phyloP scores from a whole-genome alignment of 176 grass and related monocot genomes.

The Chloris gayana region DNA sequence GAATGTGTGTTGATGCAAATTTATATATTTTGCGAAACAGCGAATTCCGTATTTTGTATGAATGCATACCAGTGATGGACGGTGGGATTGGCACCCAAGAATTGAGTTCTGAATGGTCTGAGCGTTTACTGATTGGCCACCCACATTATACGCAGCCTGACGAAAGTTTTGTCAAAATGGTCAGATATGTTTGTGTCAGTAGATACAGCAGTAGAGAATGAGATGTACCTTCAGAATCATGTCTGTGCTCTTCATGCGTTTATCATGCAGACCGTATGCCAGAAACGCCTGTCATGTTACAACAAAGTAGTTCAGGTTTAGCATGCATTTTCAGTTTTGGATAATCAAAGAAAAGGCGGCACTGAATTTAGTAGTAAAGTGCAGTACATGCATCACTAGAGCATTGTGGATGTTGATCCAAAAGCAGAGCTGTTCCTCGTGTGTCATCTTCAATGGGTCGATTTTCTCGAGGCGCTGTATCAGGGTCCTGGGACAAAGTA shows the following conservation, averaged over 20 bases:
- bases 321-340: slow-evolving; percentile 2
- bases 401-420: slow-evolving; percentile 95
- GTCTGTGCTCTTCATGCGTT: slow-evolving; percentile 76
- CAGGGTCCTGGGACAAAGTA: slow-evolving; percentile 54
- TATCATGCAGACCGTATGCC: slow-evolving; percentile 73
- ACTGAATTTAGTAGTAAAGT: slow-evolving; percentile 18
- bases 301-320: slow-evolving; percentile 28
- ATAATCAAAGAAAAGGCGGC: neutral
- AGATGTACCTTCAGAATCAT: slow-evolving; percentile 75
- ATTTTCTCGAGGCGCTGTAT: slow-evolving; percentile 73
- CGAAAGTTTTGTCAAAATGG: neutral
- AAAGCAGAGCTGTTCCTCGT: slow-evolving; percentile 77
- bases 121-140: slow-evolving; percentile 90
- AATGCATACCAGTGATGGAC: slow-evolving; percentile 75
- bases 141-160: slow-evolving; percentile 90
- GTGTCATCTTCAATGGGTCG: slow-evolving; percentile 73
- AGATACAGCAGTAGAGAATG: neutral
- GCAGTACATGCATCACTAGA: slow-evolving; percentile 84
- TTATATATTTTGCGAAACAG: no score
- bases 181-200: slow-evolving; percentile 29
- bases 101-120: slow-evolving; percentile 83
- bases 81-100: slow-evolving; percentile 86
- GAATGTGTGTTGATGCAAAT: neutral
- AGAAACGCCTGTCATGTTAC: slow-evolving; percentile 66
- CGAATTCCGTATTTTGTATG: neutral